Evolutionary conservation across 352 stramenopile species (phyloP).

Genomic region (Phytophthora agathidicida): DNA sequence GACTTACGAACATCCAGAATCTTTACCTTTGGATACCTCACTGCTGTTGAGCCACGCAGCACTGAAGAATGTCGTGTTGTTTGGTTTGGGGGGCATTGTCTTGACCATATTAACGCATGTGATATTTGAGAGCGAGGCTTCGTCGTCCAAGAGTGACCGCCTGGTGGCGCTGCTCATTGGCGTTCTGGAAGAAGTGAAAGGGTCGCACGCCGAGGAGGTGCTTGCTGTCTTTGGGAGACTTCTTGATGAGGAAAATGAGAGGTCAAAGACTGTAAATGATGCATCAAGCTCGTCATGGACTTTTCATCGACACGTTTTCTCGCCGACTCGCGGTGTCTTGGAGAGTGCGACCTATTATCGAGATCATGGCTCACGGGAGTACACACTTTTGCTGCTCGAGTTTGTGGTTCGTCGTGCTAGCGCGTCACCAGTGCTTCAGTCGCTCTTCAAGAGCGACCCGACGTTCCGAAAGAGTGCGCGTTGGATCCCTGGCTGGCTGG

Average conservation of each 20-base stretch:
- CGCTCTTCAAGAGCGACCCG: constrained; percentile 42
- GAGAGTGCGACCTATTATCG: constrained; percentile 72
- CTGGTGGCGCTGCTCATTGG: constrained; percentile 59
- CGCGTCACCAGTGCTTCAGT: constrained; percentile 36
- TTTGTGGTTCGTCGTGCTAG: constrained; percentile 47
- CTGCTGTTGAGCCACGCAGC: constrained; percentile 49
- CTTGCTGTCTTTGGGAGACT: constrained; percentile 48
- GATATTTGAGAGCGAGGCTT: constrained; percentile 18
- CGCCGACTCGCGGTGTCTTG: constrained; percentile 51
- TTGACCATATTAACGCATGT: constrained; percentile 19
- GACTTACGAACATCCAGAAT: constrained; percentile 4
- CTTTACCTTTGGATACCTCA: constrained; percentile 33
- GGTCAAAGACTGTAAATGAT: background rate
- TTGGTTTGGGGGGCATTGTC: constrained; percentile 40
- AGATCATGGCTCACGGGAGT: constrained; percentile 53
- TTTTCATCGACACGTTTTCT: constrained; percentile 62
- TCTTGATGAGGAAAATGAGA: constrained; percentile 37
- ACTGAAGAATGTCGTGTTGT: constrained; percentile 53
- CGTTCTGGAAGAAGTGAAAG: constrained; percentile 73
- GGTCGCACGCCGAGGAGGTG: constrained; percentile 46
- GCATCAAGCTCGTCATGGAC: constrained; percentile 3
- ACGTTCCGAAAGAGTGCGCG: constrained; percentile 38
- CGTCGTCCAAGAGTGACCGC: constrained; percentile 42
- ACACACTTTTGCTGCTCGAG: constrained; percentile 59
- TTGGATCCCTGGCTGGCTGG: constrained; percentile 63